Conservation (phyloP, 2,329 filamentous ascomycete species). For the Ilyonectria mors-panacis region DNA sequence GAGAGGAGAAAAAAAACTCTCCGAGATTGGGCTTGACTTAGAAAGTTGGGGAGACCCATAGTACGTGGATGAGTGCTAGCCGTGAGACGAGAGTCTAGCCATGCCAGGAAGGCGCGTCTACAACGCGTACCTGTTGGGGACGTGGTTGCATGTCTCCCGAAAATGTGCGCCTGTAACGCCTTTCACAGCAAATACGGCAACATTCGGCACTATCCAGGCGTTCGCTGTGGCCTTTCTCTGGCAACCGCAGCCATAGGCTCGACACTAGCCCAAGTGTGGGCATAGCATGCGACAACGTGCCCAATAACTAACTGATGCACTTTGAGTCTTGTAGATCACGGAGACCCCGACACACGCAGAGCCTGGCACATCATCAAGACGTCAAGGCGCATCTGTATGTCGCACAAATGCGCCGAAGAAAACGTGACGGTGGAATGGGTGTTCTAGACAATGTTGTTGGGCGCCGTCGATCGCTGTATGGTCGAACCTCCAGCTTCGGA, state of each 20-base stretch:
- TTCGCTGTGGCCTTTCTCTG: background rate
- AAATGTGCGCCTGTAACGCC: background rate
- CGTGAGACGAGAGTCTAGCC: background rate
- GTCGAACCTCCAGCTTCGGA: constrained; percentile 14
- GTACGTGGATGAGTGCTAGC: background rate
- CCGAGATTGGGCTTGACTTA: constrained; percentile 9
- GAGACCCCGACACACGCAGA: constrained; percentile 12
- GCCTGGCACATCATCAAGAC: constrained; percentile 7
- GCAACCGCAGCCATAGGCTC: background rate
- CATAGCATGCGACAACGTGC: constrained; percentile 4
- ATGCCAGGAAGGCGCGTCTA: background rate
- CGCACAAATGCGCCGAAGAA: constrained; percentile 16
- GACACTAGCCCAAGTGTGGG: background rate
- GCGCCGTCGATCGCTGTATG: constrained; percentile 12
- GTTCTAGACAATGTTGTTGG: constrained; percentile 16
- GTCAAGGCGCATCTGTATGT: constrained; percentile 1
- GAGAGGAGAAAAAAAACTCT: background rate
- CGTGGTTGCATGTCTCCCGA: background rate
- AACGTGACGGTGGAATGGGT: constrained; percentile 9
- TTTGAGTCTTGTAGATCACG: constrained; percentile 18
- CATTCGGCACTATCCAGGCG: background rate
- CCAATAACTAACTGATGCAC: constrained; percentile 7
- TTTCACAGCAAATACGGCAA: background rate
- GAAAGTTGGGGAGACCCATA: constrained; percentile 5
- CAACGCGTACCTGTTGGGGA: background rate